These are phyloP conservation scores for Aspergillus diversus DNA, from an alignment of 495 filamentous ascomycete genomes.

Conservation along the genomic window DNA sequence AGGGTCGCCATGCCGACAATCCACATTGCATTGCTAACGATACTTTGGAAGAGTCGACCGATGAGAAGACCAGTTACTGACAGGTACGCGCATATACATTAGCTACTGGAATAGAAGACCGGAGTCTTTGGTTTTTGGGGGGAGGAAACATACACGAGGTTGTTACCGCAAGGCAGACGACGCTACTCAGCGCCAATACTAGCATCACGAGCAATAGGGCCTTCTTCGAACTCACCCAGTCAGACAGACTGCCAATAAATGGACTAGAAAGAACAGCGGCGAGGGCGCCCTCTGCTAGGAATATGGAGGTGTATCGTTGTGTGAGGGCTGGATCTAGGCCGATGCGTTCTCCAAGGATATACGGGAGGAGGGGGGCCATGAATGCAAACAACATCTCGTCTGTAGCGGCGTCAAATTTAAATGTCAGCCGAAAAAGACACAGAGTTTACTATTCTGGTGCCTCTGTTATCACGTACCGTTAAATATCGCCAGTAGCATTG, in stretches of 20 bases:
- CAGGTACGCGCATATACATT: neutral
- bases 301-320: slow-evolving; percentile 27
- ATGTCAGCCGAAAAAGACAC: neutral
- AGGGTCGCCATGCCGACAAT: slow-evolving; percentile 38
- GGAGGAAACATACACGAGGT: slow-evolving; percentile 18
- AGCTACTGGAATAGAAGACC: no score
- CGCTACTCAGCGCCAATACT: slow-evolving; percentile 23
- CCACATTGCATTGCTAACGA: slow-evolving; percentile 33
- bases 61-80: slow-evolving; percentile 21
- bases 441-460: no score
- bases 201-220: slow-evolving; percentile 26
- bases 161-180: slow-evolving; percentile 23
- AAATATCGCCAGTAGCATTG: slow-evolving; percentile 3
- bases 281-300: slow-evolving; percentile 25
- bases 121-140: neutral
- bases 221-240: slow-evolving; percentile 26
- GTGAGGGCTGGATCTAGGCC: slow-evolving; percentile 22
- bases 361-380: slow-evolving; percentile 34
- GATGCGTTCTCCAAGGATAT: slow-evolving; percentile 29
- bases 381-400: slow-evolving; percentile 30
- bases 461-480: slow-evolving; percentile 2
- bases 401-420: neutral
- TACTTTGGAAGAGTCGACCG: slow-evolving; percentile 33
- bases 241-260: slow-evolving; percentile 27
- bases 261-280: slow-evolving; percentile 29